phyloP scores from a whole-genome alignment of 1,284 basidiomycete genomes.

The Cryptococcus depauperatus region DNA sequence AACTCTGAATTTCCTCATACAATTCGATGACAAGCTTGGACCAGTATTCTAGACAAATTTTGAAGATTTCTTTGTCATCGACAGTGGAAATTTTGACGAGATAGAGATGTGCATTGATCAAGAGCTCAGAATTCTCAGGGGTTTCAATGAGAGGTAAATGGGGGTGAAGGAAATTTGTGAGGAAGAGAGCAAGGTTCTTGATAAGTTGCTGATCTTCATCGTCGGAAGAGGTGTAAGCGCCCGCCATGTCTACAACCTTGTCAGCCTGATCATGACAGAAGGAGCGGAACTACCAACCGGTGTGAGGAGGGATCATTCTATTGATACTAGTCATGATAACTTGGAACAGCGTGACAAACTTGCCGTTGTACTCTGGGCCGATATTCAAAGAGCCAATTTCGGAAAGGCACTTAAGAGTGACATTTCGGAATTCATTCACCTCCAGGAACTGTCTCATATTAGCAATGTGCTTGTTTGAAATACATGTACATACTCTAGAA shows the following conservation, averaged over 20 bases:
- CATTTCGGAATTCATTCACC: constrained; percentile 92
- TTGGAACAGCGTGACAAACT: constrained; percentile 95
- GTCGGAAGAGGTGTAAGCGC: constrained; percentile 81
- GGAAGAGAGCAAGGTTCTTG: constrained; percentile 92
- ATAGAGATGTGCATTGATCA: constrained; percentile 94
- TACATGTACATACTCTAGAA: constrained; percentile 57
- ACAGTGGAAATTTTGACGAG: constrained; percentile 98
- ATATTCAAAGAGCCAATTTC: constrained; percentile 92
- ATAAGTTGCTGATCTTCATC: constrained; percentile 96
- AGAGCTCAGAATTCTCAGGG: constrained; percentile 80
- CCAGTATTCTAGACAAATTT: constrained; percentile 99
- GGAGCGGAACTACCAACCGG: constrained; percentile 46
- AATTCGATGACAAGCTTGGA: constrained; percentile 93
- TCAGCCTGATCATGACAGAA: constrained; percentile 10
- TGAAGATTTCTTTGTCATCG: constrained; percentile 98
- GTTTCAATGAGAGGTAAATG: constrained; percentile 91
- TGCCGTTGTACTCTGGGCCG: constrained; percentile 95
- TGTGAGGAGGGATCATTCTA: constrained; percentile 94
- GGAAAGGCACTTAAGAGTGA: constrained; percentile 95
- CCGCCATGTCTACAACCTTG: constrained; percentile 60
- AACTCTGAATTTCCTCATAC: constrained; percentile 88
- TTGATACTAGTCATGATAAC: constrained; percentile 97
- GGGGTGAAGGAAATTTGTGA: constrained; percentile 88
- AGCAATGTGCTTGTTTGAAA: constrained; percentile 1
- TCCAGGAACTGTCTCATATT: constrained; percentile 70